Percentiles rank a stretch among this genome's conserved stretches.
phyloP scores from a whole-genome alignment of 768 basidiomycete genomes.

The Hydnum rufescens region DNA sequence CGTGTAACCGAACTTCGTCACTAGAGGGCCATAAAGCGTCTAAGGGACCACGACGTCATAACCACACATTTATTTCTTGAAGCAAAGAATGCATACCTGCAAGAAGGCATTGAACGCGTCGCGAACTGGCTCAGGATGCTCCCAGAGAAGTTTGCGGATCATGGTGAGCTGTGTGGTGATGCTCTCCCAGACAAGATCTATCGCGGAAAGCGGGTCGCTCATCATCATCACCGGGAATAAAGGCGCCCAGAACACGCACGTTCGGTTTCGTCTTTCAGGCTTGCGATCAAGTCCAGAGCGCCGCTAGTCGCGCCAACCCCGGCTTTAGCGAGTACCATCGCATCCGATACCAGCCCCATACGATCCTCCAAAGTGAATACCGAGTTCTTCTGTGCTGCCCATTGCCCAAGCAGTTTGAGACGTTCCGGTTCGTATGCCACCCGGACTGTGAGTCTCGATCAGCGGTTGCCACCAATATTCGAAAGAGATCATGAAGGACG shows the following conservation, averaged over 20 bases:
- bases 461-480: too few species aligned
- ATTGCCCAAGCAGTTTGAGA: slow-evolving; percentile 53
- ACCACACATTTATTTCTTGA: background rate
- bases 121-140: slow-evolving; percentile 35
- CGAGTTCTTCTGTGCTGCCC: slow-evolving; percentile 47
- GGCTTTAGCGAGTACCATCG: slow-evolving; percentile 59
- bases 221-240: background rate
- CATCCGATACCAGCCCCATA: slow-evolving; percentile 74
- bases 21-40: slow-evolving; percentile 42
- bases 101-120: slow-evolving; percentile 37
- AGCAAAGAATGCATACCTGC: slow-evolving; percentile 23
- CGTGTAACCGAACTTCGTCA: slow-evolving; percentile 60
- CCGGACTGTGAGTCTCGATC: slow-evolving; percentile 32
- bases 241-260: slow-evolving; percentile 26
- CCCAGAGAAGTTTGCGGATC: slow-evolving; percentile 65
- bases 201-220: too few species aligned
- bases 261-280: slow-evolving; percentile 55
- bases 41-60: slow-evolving; percentile 9
- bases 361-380: slow-evolving; percentile 68
- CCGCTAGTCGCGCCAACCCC: slow-evolving; percentile 62
- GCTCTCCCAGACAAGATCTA: slow-evolving; percentile 68
- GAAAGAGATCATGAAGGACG: slow-evolving; percentile 16
- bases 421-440: slow-evolving; percentile 72
- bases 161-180: slow-evolving; percentile 35
- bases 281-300: slow-evolving; percentile 50